A percentile compares a stretch with the other conserved stretches of the same genome.
Conservation (phyloP, 1,284 basidiomycete genomes). For the Cryptococcus hybrid region DNA sequence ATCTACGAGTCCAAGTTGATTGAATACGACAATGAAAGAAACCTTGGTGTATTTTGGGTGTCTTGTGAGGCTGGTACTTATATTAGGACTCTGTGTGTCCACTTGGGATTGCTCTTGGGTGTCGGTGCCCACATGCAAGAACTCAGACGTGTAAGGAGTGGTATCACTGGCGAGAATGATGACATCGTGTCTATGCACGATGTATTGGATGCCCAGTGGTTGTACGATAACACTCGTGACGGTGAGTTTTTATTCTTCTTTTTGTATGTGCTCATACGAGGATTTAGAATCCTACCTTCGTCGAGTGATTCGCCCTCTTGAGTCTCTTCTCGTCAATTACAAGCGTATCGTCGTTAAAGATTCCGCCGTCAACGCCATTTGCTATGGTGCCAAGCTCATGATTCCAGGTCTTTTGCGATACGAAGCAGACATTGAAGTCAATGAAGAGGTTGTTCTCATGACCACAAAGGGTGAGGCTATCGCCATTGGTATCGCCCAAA, state of each 20-base stretch:
- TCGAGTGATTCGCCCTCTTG: slow-evolving; percentile 89
- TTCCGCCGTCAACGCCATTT: slow-evolving; percentile 98
- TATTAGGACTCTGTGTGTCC: slow-evolving; percentile 97
- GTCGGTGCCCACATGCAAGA: slow-evolving; percentile 99
- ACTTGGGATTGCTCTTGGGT: slow-evolving; percentile 89
- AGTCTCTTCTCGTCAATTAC: slow-evolving; percentile 91
- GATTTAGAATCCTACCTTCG: slow-evolving; percentile 90
- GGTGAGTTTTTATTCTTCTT: slow-evolving; percentile 55
- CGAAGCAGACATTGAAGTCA: slow-evolving; percentile 89
- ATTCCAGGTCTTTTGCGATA: slow-evolving; percentile 97
- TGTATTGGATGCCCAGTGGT: slow-evolving; percentile 98
- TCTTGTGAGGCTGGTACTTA: slow-evolving; percentile 99
- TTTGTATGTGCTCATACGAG: background rate
- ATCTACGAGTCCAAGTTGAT: slow-evolving; percentile 96
- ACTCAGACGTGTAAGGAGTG: slow-evolving; percentile 88
- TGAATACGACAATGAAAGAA: slow-evolving; percentile 97
- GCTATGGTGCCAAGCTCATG: slow-evolving; percentile 99
- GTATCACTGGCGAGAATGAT: slow-evolving; percentile 96
- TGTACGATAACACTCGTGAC: slow-evolving; percentile 98
- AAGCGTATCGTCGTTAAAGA: slow-evolving; percentile 99
- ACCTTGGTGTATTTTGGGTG: slow-evolving; percentile 97
- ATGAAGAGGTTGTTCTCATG: slow-evolving; percentile 99
- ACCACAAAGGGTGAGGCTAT: slow-evolving; percentile 99
- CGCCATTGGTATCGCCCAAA: slow-evolving; percentile 94
- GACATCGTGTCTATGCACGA: slow-evolving; percentile 99